Conservation (phyloP, 1,139 yeast species). For the Diutina pseudorugosa region DNA sequence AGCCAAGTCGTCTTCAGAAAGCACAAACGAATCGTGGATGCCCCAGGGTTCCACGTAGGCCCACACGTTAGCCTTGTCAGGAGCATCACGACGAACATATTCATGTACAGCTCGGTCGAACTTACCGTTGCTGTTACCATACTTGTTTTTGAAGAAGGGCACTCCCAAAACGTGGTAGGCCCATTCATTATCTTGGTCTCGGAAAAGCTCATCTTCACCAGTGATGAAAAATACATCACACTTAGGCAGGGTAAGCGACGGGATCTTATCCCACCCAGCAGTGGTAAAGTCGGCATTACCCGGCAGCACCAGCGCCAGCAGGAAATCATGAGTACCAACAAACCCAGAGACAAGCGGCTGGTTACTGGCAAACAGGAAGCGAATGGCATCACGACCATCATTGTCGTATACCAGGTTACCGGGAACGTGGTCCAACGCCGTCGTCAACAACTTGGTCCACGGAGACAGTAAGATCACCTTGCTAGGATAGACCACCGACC, state of each 20-base stretch:
- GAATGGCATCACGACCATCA: not conserved
- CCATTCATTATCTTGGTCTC: conserved; percentile 1
- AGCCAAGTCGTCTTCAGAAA: conserved; percentile 18
- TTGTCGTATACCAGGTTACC: not conserved
- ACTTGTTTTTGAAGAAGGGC: conserved; percentile 12
- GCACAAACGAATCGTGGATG: conserved; percentile 26
- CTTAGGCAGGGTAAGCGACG: not conserved
- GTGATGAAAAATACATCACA: not conserved
- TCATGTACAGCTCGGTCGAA: conserved; percentile 5
- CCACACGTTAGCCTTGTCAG: conserved; percentile 10
- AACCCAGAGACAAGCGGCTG: not conserved
- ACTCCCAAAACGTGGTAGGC: not conserved
- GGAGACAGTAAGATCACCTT: conserved; percentile 3
- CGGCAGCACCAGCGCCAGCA: not conserved
- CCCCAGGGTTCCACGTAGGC: conserved; percentile 33
- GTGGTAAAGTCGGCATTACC: not conserved
- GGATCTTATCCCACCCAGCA: conserved; percentile 4
- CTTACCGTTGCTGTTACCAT: conserved; percentile 12
- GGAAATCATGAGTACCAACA: not conserved
- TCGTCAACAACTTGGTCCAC: not conserved
- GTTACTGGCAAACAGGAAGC: not conserved
- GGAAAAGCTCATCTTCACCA: conserved; percentile 5
- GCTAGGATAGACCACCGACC: not conserved
- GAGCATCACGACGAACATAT: conserved; percentile 8
- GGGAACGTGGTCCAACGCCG: not conserved